Evolutionary conservation across 192 early-diverging fungal species (phyloP).

Genomic region (Funneliformis mosseae): DNA sequence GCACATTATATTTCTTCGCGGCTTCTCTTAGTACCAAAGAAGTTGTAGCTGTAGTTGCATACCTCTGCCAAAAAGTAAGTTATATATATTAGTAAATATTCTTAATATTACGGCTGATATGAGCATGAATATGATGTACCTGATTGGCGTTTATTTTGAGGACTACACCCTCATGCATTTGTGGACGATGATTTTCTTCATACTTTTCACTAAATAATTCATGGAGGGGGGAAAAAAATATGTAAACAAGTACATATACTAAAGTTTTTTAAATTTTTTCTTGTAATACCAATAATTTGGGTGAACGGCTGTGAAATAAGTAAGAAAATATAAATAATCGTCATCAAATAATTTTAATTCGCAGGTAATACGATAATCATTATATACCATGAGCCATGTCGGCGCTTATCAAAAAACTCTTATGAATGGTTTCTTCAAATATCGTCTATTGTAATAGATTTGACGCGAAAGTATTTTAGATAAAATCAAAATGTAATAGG

Average conservation of each 20-base stretch:
- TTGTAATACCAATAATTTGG: conserved; percentile 47
- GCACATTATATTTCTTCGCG: conserved; percentile 76
- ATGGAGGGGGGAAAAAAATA: neutral
- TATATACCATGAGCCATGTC: conserved; percentile 82
- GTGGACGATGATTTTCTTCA: conserved; percentile 90
- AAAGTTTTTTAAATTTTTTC: neutral
- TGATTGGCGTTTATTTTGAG: conserved; percentile 99
- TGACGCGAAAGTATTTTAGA: too few relatives aligned
- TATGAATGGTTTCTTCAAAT: conserved; percentile 85
- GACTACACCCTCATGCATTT: conserved; percentile 91
- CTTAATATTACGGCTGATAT: too few relatives aligned
- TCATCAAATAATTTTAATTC: neutral
- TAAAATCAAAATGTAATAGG: neutral
- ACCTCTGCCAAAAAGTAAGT: conserved; percentile 56
- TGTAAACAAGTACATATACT: neutral
- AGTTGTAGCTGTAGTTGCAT: conserved; percentile 77
- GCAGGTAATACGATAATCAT: neutral
- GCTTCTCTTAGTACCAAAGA: conserved; percentile 74
- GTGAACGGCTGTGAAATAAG: conserved; percentile 58
- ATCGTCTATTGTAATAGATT: conserved; percentile 43
- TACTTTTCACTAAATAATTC: conserved; percentile 69
- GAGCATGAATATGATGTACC: neutral
- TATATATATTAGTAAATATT: neutral
- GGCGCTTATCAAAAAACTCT: conserved; percentile 86
- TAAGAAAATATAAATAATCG: neutral